Evolutionary conservation across 371 early-diverging fungal genomes (phyloP).

Genomic region (Lichtheimia corymbifera): DNA sequence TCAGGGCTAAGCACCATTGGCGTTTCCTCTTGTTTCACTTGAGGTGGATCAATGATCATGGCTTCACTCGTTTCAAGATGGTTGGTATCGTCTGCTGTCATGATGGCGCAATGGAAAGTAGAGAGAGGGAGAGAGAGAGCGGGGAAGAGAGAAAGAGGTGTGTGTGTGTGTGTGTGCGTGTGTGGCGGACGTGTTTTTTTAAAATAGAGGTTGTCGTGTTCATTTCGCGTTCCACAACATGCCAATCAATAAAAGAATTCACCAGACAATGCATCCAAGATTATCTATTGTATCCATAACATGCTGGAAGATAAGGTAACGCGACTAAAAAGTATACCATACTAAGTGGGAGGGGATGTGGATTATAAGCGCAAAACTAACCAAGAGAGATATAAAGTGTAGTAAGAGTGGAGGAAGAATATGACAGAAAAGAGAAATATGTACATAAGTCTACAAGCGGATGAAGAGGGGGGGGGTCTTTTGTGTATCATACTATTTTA

Average conservation of each 20-base stretch:
- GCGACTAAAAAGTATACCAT: too few species aligned
- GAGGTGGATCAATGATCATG: background rate
- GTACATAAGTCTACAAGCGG: background rate
- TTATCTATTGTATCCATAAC: too few species aligned
- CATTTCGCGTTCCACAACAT: too few species aligned
- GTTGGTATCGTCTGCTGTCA: background rate
- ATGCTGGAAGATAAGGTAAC: too few species aligned
- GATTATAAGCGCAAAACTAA: too few species aligned
- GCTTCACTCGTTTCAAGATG: background rate
- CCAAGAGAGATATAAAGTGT: too few species aligned
- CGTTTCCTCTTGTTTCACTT: background rate
- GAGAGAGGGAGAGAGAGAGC: background rate
- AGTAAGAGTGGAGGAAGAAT: too few species aligned
- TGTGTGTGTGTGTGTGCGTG: background rate
- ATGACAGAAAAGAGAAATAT: background rate
- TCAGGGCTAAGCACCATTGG: conserved; percentile 5
- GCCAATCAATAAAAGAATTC: too few species aligned
- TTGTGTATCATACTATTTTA: too few species aligned
- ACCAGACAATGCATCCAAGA: too few species aligned
- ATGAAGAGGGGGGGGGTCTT: background rate
- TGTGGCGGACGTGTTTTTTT: background rate
- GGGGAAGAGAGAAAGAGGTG: background rate
- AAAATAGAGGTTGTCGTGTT: too few species aligned
- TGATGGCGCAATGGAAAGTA: background rate
- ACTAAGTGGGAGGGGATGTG: too few species aligned